Evolutionary conservation across 495 filamentous ascomycete species (phyloP), one percentile per base, ranked within the genome.

Genomic region (Glonium stellatum): DNA sequence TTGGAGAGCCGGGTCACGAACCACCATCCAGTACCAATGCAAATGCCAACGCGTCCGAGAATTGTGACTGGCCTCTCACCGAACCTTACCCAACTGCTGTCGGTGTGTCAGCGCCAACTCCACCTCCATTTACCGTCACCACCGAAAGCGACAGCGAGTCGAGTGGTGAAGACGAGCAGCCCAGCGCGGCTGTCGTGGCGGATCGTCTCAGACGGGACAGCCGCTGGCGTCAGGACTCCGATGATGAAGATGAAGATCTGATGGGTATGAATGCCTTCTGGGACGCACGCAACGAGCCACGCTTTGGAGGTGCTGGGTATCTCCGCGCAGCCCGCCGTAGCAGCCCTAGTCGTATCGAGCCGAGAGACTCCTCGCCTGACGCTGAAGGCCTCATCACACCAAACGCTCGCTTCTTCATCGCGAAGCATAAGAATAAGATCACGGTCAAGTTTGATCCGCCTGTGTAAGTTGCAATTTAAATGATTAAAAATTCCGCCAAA

Each of bases 391-490:
- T 51, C 27, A 79, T 91, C 75, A 79, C 78, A 56, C 88, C 88
- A 2, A 82, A 88, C 73, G 88, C 89, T 4, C 60, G 72, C 27
- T 95, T 95, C 75, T 87, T 86, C 69, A 95, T 93, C 58, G 82
- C 85, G 66, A 82, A 80, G 67, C 77, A 85, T 61, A 90, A 90
- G 75, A 90, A 83, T 75, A 90, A 85, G 73, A 89, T 90, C 69
- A 90, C 84, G 63, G 84, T 97, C 62, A 85, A 82, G 62, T 97
- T 97, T 70, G 87, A 96, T 65, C 91, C 92, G 46, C 86, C 90
- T 34, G 82, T 93, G 75, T 95, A 84, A 70, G 82, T 75, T n/a
- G 12, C 19, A 55, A 25, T 13, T 27, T 35, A 49, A 31, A 31
- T n/a, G n/a, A n/a, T n/a, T n/a, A n/a, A n/a, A 31, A 31, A 31